phyloP scores from a whole-genome alignment of 2,329 filamentous ascomycete species.

The Parafenestella ontariensis region DNA sequence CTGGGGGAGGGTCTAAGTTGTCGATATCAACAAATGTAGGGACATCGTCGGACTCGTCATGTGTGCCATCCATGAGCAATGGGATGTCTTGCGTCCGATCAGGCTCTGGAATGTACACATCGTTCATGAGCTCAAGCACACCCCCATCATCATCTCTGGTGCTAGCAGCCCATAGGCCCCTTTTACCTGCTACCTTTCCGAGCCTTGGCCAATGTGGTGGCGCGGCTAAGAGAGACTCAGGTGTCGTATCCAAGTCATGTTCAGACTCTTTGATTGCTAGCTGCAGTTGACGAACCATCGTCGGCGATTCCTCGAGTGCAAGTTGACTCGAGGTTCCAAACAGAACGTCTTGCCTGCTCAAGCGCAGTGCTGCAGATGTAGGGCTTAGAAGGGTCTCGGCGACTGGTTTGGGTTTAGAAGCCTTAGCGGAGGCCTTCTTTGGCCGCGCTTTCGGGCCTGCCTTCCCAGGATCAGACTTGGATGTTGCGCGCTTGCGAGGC shows the following conservation, averaged over 20 bases:
- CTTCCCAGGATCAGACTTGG: slow-evolving; percentile 25
- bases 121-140: slow-evolving; percentile 34
- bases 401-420: slow-evolving; percentile 34
- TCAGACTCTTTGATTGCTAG: slow-evolving; percentile 46
- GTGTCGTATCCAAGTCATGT: slow-evolving; percentile 15
- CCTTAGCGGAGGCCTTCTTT: slow-evolving; percentile 34
- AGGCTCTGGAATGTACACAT: slow-evolving; percentile 38
- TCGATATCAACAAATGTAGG: slow-evolving; percentile 29
- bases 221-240: background rate
- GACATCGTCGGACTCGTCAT: slow-evolving; percentile 6
- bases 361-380: slow-evolving; percentile 31
- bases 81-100: slow-evolving; percentile 42
- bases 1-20: slow-evolving; percentile 15
- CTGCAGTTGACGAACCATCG: slow-evolving; percentile 45
- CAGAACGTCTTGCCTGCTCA: slow-evolving; percentile 45
- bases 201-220: slow-evolving; percentile 27
- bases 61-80: slow-evolving; percentile 31
- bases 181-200: slow-evolving; percentile 25
- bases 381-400: slow-evolving; percentile 49
- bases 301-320: slow-evolving; percentile 47
- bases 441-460: slow-evolving; percentile 23
- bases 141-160: slow-evolving; percentile 41
- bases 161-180: slow-evolving; percentile 43
- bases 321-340: slow-evolving; percentile 53
- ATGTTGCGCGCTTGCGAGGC: slow-evolving; percentile 27